Conservation (phyloP, 805 yeast genomes). For the Candida tammaniensis region DNA sequence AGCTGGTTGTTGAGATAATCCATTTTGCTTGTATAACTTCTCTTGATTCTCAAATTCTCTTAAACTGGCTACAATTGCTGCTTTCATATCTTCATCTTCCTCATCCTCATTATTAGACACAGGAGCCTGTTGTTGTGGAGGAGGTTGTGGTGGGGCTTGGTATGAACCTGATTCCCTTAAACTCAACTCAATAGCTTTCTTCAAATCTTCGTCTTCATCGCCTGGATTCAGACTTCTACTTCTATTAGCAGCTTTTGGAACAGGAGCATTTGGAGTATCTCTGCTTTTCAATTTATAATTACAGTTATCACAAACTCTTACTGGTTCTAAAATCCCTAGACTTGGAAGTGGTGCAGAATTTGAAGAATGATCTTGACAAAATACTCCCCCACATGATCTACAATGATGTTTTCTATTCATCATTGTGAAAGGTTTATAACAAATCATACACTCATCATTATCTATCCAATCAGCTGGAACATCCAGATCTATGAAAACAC, state of each 20-base stretch:
- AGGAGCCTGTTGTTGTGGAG: slow-evolving; percentile 17
- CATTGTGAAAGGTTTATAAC: slow-evolving; percentile 76
- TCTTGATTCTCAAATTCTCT: slow-evolving; percentile 56
- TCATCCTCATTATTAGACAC: slow-evolving; percentile 29
- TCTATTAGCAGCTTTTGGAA: not conserved
- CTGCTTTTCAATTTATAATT: slow-evolving; percentile 22
- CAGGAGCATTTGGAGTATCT: not conserved
- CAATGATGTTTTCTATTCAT: slow-evolving; percentile 94
- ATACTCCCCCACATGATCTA: slow-evolving; percentile 95
- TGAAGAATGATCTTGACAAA: slow-evolving; percentile 80
- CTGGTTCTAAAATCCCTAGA: slow-evolving; percentile 83
- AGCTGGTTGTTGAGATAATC: not conserved
- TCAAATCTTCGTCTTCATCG: slow-evolving; percentile 74
- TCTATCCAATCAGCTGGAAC: slow-evolving; percentile 99
- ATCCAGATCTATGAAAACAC: slow-evolving; percentile 72
- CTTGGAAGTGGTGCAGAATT: slow-evolving; percentile 70
- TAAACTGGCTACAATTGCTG: slow-evolving; percentile 91
- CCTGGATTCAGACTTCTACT: not conserved
- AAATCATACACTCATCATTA: slow-evolving; percentile 91
- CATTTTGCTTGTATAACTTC: slow-evolving; percentile 9
- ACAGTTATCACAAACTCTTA: slow-evolving; percentile 92
- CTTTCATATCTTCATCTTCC: slow-evolving; percentile 81
- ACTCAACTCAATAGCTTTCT: slow-evolving; percentile 75
- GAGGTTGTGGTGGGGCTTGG: slow-evolving; percentile 19
- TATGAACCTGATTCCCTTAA: slow-evolving; percentile 48